phyloP scores from a whole-genome alignment of 192 early-diverging fungal species.

The Coemansia biformis region DNA sequence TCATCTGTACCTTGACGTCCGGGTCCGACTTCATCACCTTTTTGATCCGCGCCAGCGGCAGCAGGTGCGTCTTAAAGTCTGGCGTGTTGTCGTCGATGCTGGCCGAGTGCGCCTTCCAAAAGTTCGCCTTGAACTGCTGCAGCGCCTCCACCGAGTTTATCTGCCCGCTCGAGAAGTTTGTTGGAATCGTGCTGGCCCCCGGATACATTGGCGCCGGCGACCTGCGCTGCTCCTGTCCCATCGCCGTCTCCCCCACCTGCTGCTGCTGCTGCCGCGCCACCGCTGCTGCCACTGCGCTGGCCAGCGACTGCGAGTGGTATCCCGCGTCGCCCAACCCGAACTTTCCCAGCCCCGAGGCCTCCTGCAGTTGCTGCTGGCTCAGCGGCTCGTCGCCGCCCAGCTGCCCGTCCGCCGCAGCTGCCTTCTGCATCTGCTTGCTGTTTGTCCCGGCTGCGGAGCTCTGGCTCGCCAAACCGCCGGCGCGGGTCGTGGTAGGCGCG shows the following conservation, averaged over 20 bases:
- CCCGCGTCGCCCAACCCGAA: constrained; percentile 17
- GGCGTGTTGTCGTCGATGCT: constrained; percentile 61
- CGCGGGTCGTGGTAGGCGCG: too few relatives aligned
- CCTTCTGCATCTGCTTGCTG: constrained; percentile 19
- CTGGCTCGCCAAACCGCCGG: too few relatives aligned
- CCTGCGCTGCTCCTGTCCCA: constrained; percentile 4
- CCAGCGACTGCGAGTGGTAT: constrained; percentile 37
- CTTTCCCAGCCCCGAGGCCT: constrained; percentile 24
- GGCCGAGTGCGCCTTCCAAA: constrained; percentile 67
- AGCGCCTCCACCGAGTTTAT: constrained; percentile 47
- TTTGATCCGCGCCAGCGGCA: constrained; percentile 93
- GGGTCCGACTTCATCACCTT: constrained; percentile 98
- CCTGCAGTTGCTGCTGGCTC: constrained; percentile 13
- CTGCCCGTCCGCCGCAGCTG: constrained; percentile 16
- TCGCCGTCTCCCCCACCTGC: too few relatives aligned
- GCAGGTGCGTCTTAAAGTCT: constrained; percentile 85
- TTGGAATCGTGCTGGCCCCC: constrained; percentile 41
- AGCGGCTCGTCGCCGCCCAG: constrained; percentile 13
- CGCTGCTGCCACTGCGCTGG: constrained; percentile 36
- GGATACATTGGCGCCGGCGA: constrained; percentile 48
- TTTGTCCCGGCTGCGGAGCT: too few relatives aligned
- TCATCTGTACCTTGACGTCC: constrained; percentile 85
- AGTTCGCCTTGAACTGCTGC: constrained; percentile 45
- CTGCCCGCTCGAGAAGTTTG: constrained; percentile 47
- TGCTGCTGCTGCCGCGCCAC: constrained; percentile 8